Percentiles rank a stretch among this genome's conserved stretches.
Evolutionary conservation across 768 basidiomycete genomes (phyloP).

Genomic region (Hygrophoropsis aurantiaca): DNA sequence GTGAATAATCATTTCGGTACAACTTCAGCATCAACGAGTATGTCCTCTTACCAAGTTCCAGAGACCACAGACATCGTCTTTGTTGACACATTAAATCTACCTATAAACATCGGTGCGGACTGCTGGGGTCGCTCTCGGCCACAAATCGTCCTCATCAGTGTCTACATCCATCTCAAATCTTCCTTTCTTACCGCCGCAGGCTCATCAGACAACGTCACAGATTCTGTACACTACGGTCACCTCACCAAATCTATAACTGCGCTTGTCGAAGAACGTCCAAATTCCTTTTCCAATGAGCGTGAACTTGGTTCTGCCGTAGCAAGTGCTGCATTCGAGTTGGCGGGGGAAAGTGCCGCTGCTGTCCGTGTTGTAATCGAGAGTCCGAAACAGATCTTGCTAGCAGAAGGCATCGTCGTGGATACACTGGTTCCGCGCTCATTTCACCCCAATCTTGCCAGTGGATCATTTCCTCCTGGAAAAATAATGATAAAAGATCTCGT

Average conservation of each 20-base stretch:
- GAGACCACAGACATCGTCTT: slow-evolving; percentile 42
- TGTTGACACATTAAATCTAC: slow-evolving; percentile 40
- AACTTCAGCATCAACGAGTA: no score
- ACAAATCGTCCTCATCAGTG: slow-evolving; percentile 53
- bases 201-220: slow-evolving; percentile 47
- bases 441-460: not conserved
- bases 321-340: slow-evolving; percentile 36
- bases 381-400: slow-evolving; percentile 54
- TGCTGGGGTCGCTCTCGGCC: slow-evolving; percentile 47
- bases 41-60: no score
- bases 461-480: slow-evolving; percentile 16
- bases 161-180: slow-evolving; percentile 42
- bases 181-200: slow-evolving; percentile 46
- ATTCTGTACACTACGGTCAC: slow-evolving; percentile 67
- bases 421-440: slow-evolving; percentile 21
- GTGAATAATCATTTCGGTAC: no score
- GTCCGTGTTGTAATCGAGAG: slow-evolving; percentile 44
- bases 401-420: slow-evolving; percentile 42
- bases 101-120: slow-evolving; percentile 45
- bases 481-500: slow-evolving; percentile 47
- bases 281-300: slow-evolving; percentile 25
- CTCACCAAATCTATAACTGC: slow-evolving; percentile 49
- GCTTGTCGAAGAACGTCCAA: slow-evolving; percentile 19
- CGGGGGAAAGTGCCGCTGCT: slow-evolving; percentile 32
- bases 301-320: slow-evolving; percentile 37